A percentile compares a stretch with the other conserved stretches of the same genome.
Evolutionary conservation across 2,329 filamentous ascomycete genomes (phyloP).

Genomic region (Xylaria sp.): DNA sequence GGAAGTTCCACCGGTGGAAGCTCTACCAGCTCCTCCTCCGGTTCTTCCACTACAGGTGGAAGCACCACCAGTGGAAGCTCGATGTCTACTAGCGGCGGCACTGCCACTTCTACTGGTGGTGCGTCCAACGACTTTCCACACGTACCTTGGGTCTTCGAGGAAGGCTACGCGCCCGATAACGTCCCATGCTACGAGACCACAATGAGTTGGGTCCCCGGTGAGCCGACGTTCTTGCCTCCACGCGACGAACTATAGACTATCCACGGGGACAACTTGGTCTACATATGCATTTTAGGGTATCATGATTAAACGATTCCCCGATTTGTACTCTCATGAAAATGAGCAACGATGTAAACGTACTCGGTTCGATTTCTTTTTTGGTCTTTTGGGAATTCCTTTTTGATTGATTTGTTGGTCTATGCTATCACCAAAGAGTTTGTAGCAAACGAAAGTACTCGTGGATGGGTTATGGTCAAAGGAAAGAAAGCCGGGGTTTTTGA

Average conservation of each 20-base stretch:
- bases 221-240: conserved; percentile 39
- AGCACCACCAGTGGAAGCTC: background rate
- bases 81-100: background rate
- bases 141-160: conserved; percentile 23
- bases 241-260: conserved; percentile 36
- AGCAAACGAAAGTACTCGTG: background rate
- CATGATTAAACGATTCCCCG: background rate
- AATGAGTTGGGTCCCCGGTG: conserved; percentile 35
- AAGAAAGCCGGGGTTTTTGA: background rate
- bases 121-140: conserved; percentile 8
- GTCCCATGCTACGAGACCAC: conserved; percentile 34
- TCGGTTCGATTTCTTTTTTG: background rate
- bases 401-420: background rate
- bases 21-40: background rate
- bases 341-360: background rate
- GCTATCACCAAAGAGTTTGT: background rate
- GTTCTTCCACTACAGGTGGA: background rate
- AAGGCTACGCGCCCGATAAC: conserved; percentile 33
- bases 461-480: background rate
- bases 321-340: background rate
- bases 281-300: background rate
- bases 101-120: background rate
- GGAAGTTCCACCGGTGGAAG: background rate
- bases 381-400: background rate
- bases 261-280: background rate